These are phyloP conservation scores for Sclerotinia nivalis DNA, from an alignment of 2,329 filamentous ascomycete species.

Conservation along the genomic window DNA sequence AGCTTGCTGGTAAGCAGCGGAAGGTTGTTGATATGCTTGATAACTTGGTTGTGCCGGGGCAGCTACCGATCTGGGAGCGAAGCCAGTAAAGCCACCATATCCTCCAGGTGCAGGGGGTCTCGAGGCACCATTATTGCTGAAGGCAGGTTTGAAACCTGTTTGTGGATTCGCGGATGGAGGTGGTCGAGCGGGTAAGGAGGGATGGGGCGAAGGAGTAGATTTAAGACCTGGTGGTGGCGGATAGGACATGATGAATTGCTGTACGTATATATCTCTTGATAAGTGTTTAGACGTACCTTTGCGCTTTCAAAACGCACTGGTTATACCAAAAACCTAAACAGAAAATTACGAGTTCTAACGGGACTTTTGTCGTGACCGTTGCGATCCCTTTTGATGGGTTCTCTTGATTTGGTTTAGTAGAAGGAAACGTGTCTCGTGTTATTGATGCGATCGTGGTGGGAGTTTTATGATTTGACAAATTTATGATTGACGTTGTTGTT, in stretches of 20 bases:
- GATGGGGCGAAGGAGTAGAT: constrained; percentile 49
- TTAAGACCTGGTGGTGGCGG: constrained; percentile 78
- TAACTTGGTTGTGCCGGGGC: constrained; percentile 39
- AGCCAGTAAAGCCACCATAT: constrained; percentile 51
- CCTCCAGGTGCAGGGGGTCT: constrained; percentile 33
- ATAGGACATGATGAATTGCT: constrained; percentile 76
- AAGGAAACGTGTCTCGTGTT: not conserved
- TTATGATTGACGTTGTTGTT: not conserved
- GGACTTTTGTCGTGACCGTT: not conserved
- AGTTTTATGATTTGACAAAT: not conserved
- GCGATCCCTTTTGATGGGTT: not conserved
- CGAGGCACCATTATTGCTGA: constrained; percentile 31
- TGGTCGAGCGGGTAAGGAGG: constrained; percentile 76
- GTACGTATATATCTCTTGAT: constrained; percentile 37
- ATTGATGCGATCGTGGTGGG: not conserved
- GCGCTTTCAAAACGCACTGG: constrained; percentile 36
- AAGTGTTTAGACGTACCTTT: constrained; percentile 44
- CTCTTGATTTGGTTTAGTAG: not conserved
- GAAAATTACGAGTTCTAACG: not conserved
- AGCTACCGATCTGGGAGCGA: constrained; percentile 61
- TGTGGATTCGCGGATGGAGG: constrained; percentile 53
- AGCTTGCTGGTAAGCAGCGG: constrained; percentile 32
- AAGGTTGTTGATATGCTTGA: constrained; percentile 38
- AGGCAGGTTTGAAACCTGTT: constrained; percentile 35
- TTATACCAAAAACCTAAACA: constrained; percentile 9